Evolutionary conservation across 2,329 filamentous ascomycete species (phyloP).

Genomic region (Aspergillus sp.): DNA sequence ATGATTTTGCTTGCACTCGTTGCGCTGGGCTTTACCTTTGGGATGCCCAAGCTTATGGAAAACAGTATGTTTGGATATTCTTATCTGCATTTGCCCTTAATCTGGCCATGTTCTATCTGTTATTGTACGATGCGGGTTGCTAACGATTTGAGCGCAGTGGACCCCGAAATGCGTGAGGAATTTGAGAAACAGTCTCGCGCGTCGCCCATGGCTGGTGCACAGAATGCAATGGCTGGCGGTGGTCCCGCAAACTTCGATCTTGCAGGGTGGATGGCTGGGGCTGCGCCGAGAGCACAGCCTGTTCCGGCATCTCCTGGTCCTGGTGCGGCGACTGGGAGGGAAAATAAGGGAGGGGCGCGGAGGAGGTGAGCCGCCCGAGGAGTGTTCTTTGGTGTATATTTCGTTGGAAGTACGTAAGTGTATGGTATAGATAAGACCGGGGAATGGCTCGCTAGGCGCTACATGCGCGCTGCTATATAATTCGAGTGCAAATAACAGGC

Average conservation of each 20-base stretch:
- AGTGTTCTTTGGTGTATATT: neutral
- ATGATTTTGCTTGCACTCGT: slow-evolving; percentile 94
- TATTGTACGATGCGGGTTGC: neutral
- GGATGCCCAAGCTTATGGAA: slow-evolving; percentile 92
- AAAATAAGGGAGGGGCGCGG: slow-evolving; percentile 4
- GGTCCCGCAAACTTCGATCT: slow-evolving; percentile 65
- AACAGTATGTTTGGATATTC: slow-evolving; percentile 68
- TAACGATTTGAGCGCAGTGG: slow-evolving; percentile 62
- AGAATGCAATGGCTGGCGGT: slow-evolving; percentile 60
- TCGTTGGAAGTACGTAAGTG: neutral
- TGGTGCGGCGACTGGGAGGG: slow-evolving; percentile 31
- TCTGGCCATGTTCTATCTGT: neutral
- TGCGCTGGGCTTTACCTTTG: slow-evolving; percentile 79
- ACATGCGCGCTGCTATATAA: neutral
- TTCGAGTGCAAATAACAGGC: neutral
- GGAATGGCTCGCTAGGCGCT: neutral
- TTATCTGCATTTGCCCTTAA: neutral
- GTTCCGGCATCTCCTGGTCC: slow-evolving; percentile 19
- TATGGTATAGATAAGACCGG: neutral
- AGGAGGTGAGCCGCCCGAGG: neutral
- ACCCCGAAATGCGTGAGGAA: slow-evolving; percentile 90
- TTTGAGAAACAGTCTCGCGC: slow-evolving; percentile 87
- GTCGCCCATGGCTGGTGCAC: slow-evolving; percentile 63
- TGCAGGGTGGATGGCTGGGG: slow-evolving; percentile 67
- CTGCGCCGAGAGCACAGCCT: slow-evolving; percentile 26